These are phyloP conservation scores for Wallacemonas sp. DNA, from an alignment of 208 protist genomes.

Conservation along the genomic window DNA sequence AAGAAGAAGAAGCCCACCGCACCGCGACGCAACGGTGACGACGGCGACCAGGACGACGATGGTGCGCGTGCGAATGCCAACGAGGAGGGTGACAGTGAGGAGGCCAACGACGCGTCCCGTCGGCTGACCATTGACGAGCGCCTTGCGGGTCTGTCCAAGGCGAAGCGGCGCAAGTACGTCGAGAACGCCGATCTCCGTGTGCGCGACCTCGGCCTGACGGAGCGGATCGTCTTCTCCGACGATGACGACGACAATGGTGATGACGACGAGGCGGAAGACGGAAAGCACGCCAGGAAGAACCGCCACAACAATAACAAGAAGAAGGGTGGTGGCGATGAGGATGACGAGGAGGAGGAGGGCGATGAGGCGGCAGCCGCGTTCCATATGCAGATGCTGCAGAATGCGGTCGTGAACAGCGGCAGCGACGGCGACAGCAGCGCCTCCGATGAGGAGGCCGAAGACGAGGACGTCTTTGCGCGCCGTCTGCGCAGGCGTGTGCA, in stretches of 20 bases:
- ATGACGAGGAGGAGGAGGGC: constrained; percentile 3
- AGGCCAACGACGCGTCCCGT: constrained; percentile 13
- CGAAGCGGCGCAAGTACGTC: constrained; percentile 76
- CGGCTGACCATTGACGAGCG: constrained; percentile 75
- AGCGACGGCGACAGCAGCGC: constrained; percentile 8
- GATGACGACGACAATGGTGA: constrained; percentile 71
- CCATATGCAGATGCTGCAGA: constrained; percentile 6
- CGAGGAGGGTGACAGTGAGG: constrained; percentile 3
- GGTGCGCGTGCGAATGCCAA: background rate
- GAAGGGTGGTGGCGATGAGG: background rate
- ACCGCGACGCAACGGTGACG: background rate
- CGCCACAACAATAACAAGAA: background rate
- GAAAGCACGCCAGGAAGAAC: constrained; percentile 10
- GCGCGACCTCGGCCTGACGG: constrained; percentile 72
- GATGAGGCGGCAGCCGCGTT: constrained; percentile 6
- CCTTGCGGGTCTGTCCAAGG: constrained; percentile 87
- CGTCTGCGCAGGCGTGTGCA: constrained; percentile 59
- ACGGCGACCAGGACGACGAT: background rate
- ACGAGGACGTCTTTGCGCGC: constrained; percentile 40
- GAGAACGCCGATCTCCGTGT: constrained; percentile 82
- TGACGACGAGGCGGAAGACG: no score
- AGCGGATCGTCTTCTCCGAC: constrained; percentile 60
- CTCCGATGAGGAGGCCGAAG: constrained; percentile 6
- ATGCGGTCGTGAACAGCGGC: constrained; percentile 11
- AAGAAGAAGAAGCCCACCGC: constrained; percentile 30